Base-by-base conservation (phyloP, 2,329 filamentous ascomycete genomes). In the Fusarium circinatum region DNA sequence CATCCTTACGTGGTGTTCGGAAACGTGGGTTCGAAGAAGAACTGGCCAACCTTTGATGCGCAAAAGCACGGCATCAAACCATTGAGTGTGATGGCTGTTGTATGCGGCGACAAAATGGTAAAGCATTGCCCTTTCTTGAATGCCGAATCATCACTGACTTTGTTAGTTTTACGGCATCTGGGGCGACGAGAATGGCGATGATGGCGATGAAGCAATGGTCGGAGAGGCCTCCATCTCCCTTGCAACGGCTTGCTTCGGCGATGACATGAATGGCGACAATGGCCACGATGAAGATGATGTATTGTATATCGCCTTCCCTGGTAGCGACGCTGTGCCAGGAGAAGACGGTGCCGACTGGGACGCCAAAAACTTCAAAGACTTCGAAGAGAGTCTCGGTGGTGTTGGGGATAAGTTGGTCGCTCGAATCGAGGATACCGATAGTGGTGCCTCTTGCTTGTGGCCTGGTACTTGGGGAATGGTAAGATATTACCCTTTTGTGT, bases 181-280 rank as follows among this genome's bases (percentile, higher is more conserved):
- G 89, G 89, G 89, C 26, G 89, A 91, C 71, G 87, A 86, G 39
- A 91, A 91, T 69, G 89, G 89, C 48, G 87, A 85, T 54, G 85
- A 87, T 56, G 84, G 85, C 6, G 66, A 78, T 12, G 77, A 83
- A 58, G 81, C 87, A 30, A 80, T 87, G 71, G 85, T 88, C 1
- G 89, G 89, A 42, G 89, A 91, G 73, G 85, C 87, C 0, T 87
- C 87, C 32, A 86, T 91, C 71, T 86, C 88, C 3, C 83, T 91
- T 13, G 89, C 87, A 5, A 87, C 88, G 38, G 82, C 86, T 26
- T 91, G 89, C 78, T 91, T 86, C 76, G 88, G 88, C 6, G 80
- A 82, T 11, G 77, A 78, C 3, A 81, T 92, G 38, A 88, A 82
- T 42, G 90, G 90, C 6, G 82, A 90, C 77, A 83, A 80, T 61